A percentile compares a stretch with the other conserved stretches of the same genome.
These are phyloP conservation scores for Clonostachys sp. DNA, from an alignment of 2,329 filamentous ascomycete genomes.

Conservation along the genomic window DNA sequence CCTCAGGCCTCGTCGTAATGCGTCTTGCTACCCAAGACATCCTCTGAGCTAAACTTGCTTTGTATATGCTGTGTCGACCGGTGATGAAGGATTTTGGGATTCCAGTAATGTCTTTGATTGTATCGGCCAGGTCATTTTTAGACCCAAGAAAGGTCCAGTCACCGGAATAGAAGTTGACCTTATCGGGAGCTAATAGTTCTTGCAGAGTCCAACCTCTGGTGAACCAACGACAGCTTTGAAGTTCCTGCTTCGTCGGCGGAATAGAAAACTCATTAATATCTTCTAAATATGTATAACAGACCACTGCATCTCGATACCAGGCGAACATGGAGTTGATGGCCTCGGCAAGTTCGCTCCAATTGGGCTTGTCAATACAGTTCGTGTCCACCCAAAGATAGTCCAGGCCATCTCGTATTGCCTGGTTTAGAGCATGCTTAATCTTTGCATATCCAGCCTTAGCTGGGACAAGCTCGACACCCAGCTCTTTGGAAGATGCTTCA, in stretches of 20 bases:
- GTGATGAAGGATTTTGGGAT: background rate
- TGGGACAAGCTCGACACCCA: no score
- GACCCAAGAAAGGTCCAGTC: slow-evolving; percentile 13
- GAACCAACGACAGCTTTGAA: slow-evolving; percentile 1
- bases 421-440: background rate
- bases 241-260: background rate
- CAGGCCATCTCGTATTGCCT: background rate
- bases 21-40: slow-evolving; percentile 10
- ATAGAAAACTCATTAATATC: background rate
- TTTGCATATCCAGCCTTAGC: no score
- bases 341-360: slow-evolving; percentile 6
- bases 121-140: background rate
- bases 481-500: no score
- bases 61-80: background rate
- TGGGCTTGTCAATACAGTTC: slow-evolving; percentile 11
- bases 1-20: slow-evolving; percentile 7
- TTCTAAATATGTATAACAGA: slow-evolving; percentile 5
- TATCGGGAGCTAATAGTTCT: slow-evolving; percentile 6
- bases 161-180: slow-evolving; percentile 7
- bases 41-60: background rate
- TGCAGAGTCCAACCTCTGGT: slow-evolving; percentile 8
- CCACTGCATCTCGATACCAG: slow-evolving; percentile 7
- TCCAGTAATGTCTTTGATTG: slow-evolving; percentile 1
- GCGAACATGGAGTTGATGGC: slow-evolving; percentile 8
- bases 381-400: slow-evolving; percentile 10